Base-by-base conservation (phyloP, 2,329 filamentous ascomycete genomes). In the Magnaporthiopsis incrustans region DNA sequence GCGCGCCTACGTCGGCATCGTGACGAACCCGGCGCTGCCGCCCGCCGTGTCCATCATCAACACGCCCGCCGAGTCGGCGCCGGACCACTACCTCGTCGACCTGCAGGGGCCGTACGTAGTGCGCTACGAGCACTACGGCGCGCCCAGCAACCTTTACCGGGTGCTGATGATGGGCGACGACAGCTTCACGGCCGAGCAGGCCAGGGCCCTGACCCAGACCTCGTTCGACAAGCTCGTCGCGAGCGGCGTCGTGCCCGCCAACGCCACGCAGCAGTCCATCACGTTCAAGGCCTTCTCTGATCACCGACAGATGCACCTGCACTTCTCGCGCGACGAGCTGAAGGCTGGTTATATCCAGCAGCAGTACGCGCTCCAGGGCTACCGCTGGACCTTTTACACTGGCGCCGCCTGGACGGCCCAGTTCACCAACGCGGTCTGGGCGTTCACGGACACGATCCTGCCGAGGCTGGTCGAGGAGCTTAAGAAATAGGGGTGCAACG, bases 301-400 rank as follows among this genome's bases (percentile, higher is more conserved):
- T 58, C 74, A 76, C 60, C 72, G 71, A 1, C 67, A 70, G 30
- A 72, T 76, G 67, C 71, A 74, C 18, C 68, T 74, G 64, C 68
- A 70, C n/a, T 72, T 75, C 0, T 63, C 72, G 1, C 63, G 67
- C 0, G 68, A 70, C 2, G 69, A 71, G 26, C 68, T 79, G 8
- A 62, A 67, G n/a, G 68, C 63, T 3, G 77, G 77, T 2, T 77
- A 75, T 63, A 72, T 77, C 58, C 67, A 74, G 58, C 64, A 75
- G 11, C 67, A 76, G 53, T 75, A 77, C 56, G 71, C 68, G 0
- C 68, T 79, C 27, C 77, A 79, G 68, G 77, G 77, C 2, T 66
- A 70, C 44, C 68, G 71, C 12, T 73, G 70, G n/a, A 80, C 77
- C 1, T 79, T 71, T 69, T 79, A 74, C 63, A 77, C 78, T 0